These are phyloP conservation scores for Limtongozyma cylindracea DNA, from an alignment of 805 yeast genomes.

Conservation along the genomic window DNA sequence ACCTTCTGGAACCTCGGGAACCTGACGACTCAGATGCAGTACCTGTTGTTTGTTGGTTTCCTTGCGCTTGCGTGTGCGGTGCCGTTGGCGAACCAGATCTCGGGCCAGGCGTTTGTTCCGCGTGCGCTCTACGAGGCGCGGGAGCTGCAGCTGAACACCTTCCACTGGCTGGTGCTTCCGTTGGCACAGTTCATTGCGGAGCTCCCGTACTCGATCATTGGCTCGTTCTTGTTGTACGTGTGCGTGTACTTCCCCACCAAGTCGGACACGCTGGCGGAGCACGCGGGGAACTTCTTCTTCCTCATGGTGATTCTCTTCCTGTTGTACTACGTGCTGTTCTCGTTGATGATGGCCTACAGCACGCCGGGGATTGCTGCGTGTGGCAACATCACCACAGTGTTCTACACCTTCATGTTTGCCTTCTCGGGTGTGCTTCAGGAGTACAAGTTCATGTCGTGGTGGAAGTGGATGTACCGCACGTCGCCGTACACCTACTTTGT, in stretches of 20 bases:
- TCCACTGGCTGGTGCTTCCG: slow-evolving; percentile 40
- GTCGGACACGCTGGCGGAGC: slow-evolving; percentile 3
- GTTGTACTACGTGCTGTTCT: slow-evolving; percentile 13
- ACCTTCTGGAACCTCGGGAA: not conserved
- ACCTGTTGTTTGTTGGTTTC: slow-evolving; percentile 7
- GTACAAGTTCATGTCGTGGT: slow-evolving; percentile 13
- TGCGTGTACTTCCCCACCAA: slow-evolving; percentile 14
- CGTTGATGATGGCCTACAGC: slow-evolving; percentile 21
- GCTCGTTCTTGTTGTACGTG: slow-evolving; percentile 8
- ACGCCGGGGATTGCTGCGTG: slow-evolving; percentile 48
- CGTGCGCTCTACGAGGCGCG: slow-evolving; percentile 46
- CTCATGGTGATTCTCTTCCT: slow-evolving; percentile 22
- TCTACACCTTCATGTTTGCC: slow-evolving; percentile 28
- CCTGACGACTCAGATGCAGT: not conserved
- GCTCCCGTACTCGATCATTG: slow-evolving; percentile 22
- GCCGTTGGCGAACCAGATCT: slow-evolving; percentile 38
- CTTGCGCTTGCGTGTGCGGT: slow-evolving; percentile 28
- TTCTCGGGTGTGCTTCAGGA: slow-evolving; percentile 30
- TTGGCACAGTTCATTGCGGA: slow-evolving; percentile 28
- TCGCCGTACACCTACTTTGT: slow-evolving; percentile 26
- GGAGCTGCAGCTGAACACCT: slow-evolving; percentile 46
- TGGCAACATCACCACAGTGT: slow-evolving; percentile 26
- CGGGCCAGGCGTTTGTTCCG: slow-evolving; percentile 26
- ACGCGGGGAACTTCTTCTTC: slow-evolving; percentile 16
- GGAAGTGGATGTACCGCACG: slow-evolving; percentile 19